Conservation (phyloP, 140 eudicot species). For the Senecio squalidus region DNA sequence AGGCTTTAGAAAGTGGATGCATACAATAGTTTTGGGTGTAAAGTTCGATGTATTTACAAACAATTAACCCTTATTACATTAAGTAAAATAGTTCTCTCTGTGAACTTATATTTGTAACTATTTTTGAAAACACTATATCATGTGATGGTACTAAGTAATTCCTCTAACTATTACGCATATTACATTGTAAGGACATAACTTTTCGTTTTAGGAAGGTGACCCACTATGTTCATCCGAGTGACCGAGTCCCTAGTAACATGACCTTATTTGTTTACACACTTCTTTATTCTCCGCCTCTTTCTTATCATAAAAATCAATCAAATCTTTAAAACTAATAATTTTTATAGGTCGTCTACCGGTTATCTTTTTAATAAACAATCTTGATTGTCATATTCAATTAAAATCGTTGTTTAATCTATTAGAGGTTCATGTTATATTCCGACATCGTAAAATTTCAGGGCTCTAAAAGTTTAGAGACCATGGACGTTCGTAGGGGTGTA, state of each 20-base stretch:
- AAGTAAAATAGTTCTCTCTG: too few relatives aligned
- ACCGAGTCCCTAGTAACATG: constrained; percentile 10
- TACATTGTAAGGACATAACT: not conserved
- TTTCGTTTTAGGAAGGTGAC: constrained; percentile 10
- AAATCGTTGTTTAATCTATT: too few relatives aligned
- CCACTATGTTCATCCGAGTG: constrained; percentile 14
- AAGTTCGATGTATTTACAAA: too few relatives aligned
- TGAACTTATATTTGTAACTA: not conserved
- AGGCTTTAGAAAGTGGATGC: too few relatives aligned
- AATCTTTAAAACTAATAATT: constrained; percentile 51
- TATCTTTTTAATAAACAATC: too few relatives aligned
- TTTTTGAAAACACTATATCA: not conserved
- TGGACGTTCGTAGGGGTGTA: too few relatives aligned
- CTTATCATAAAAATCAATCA: constrained; percentile 61
- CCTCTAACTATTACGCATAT: not conserved
- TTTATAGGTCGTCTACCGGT: constrained; percentile 27
- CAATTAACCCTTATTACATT: too few relatives aligned
- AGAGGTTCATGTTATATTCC: too few relatives aligned
- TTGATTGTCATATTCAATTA: too few relatives aligned
- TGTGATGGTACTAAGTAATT: not conserved
- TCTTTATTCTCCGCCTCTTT: constrained; percentile 76
- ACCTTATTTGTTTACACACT: constrained; percentile 26
- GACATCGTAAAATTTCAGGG: too few relatives aligned
- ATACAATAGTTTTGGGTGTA: too few relatives aligned
- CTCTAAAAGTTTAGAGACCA: too few relatives aligned